Conservation (phyloP, 2,329 filamentous ascomycete genomes). For the Neopestalotiopsis rosae region DNA sequence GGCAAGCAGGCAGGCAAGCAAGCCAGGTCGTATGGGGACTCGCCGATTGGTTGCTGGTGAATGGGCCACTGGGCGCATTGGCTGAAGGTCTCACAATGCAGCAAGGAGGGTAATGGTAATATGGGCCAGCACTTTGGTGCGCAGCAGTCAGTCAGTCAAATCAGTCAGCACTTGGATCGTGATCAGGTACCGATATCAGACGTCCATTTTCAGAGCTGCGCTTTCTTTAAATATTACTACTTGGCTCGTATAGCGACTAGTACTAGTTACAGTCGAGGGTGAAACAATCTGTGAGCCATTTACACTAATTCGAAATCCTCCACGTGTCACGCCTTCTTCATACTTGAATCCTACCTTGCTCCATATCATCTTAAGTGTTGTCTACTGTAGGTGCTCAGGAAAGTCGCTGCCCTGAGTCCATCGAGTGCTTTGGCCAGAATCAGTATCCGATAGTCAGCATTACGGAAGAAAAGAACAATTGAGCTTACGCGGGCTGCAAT, state of each 20-base stretch:
- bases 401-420: slow-evolving; percentile 35
- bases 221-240: not conserved
- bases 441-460: not conserved
- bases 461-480: not conserved
- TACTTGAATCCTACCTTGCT: not conserved
- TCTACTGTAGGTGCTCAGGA: slow-evolving; percentile 66
- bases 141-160: too few species aligned
- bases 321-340: not conserved
- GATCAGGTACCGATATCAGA: not conserved
- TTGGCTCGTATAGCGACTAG: not conserved
- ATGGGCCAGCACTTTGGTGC: too few species aligned
- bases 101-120: too few species aligned
- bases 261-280: not conserved
- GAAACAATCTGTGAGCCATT: not conserved
- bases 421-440: slow-evolving; percentile 28
- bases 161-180: too few species aligned
- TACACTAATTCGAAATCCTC: not conserved
- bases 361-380: not conserved
- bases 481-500: slow-evolving; percentile 33
- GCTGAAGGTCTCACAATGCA: too few species aligned
- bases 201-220: not conserved
- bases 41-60: too few species aligned
- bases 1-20: too few species aligned
- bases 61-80: too few species aligned
- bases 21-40: too few species aligned